A percentile compares a stretch with the other conserved stretches of the same genome.
These are phyloP conservation scores for Colletotrichum gloeosporioides DNA, from an alignment of 2,329 filamentous ascomycete genomes.

Conservation along the genomic window DNA sequence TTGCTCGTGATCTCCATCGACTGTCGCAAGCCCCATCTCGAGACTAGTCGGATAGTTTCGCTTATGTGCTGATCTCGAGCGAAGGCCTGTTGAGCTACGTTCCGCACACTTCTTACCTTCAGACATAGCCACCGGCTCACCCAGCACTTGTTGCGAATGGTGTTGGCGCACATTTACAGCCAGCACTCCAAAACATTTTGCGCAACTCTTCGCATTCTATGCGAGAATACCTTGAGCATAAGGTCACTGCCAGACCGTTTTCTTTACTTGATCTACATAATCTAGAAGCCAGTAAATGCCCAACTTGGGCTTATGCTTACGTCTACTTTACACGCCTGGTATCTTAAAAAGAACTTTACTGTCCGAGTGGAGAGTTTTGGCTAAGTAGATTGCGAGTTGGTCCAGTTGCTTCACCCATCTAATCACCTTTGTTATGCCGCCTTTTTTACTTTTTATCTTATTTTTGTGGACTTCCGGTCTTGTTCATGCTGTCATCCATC, in stretches of 20 bases:
- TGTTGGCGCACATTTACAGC: neutral
- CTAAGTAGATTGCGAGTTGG: neutral
- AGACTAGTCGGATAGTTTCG: neutral
- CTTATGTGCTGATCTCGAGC: neutral
- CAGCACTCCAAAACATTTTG: neutral
- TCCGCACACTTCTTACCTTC: neutral
- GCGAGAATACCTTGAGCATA: neutral
- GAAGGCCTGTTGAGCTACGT: neutral
- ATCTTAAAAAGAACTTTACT: neutral
- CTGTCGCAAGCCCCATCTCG: neutral
- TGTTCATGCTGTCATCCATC: neutral
- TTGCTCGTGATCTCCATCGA: neutral
- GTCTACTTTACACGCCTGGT: neutral
- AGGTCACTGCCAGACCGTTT: neutral
- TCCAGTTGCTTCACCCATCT: neutral
- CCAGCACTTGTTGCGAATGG: neutral
- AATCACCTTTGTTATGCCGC: neutral
- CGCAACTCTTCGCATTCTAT: neutral
- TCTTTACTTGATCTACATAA: neutral
- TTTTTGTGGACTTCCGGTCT: neutral
- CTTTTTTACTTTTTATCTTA: too few species aligned
- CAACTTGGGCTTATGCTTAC: neutral
- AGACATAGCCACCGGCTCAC: neutral
- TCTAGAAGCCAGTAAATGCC: neutral
- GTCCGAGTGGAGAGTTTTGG: neutral